phyloP scores from a whole-genome alignment of 768 basidiomycete species.

The Pisolithus marmoratus region DNA sequence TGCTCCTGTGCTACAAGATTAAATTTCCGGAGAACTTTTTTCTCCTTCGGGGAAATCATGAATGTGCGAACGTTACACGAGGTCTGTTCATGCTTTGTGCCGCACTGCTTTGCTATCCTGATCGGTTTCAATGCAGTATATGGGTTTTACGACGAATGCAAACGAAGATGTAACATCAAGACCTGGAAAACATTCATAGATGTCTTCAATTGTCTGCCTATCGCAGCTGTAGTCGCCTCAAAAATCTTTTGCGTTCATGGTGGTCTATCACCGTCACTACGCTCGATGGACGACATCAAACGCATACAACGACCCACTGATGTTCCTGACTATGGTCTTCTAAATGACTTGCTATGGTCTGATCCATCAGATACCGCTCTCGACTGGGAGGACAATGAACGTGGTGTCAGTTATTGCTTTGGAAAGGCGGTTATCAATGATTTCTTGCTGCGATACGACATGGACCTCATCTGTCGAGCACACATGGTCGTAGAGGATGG shows the following conservation, averaged over 20 bases:
- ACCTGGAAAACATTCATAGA: constrained; percentile 99
- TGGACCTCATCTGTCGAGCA: constrained; percentile 98
- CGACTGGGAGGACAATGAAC: constrained; percentile 99
- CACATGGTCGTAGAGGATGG: constrained; percentile 99
- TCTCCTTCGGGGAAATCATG: constrained; percentile 94
- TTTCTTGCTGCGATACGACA: constrained; percentile 91
- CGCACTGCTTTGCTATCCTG: constrained; percentile 14
- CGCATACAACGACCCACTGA: constrained; percentile 97
- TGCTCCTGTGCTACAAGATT: constrained; percentile 98
- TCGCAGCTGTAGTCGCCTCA: constrained; percentile 96
- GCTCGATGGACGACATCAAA: constrained; percentile 98
- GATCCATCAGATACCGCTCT: constrained; percentile 96
- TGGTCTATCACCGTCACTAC: constrained; percentile 86
- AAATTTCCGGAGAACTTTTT: constrained; percentile 99
- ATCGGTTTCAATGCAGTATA: constrained; percentile 57
- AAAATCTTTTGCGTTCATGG: constrained; percentile 99
- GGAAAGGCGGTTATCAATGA: constrained; percentile 97
- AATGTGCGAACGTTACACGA: constrained; percentile 98
- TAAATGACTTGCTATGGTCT: constrained; percentile 97
- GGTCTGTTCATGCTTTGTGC: constrained; percentile 44
- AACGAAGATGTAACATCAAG: constrained; percentile 98
- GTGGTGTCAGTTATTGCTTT: constrained; percentile 98
- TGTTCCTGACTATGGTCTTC: constrained; percentile 94
- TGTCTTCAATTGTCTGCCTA: constrained; percentile 98
- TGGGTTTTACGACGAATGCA: constrained; percentile 99